Percentiles rank a stretch among this genome's conserved stretches.
phyloP scores from a whole-genome alignment of 345 rosid genomes.

The Syzygium aqueum region DNA sequence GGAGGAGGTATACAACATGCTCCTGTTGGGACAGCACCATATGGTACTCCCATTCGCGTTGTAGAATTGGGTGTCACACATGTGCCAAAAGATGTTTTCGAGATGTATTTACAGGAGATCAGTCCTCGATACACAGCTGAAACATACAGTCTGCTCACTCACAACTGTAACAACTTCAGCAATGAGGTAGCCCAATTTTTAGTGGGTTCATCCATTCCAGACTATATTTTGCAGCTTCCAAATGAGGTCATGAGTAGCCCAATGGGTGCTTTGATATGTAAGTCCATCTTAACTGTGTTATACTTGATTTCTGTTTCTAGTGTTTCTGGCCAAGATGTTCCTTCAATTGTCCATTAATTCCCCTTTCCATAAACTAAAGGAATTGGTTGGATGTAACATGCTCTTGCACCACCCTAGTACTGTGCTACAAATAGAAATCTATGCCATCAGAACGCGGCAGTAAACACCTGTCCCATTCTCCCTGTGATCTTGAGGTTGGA shows the following conservation, averaged over 20 bases:
- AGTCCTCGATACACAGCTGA: conserved; percentile 83
- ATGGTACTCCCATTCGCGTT: conserved; percentile 63
- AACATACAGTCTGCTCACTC: conserved; percentile 65
- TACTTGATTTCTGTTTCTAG: not conserved
- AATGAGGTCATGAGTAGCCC: conserved; percentile 88
- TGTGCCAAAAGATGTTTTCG: conserved; percentile 86
- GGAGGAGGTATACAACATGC: conserved; percentile 85
- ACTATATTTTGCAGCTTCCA: conserved; percentile 81
- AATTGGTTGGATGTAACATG: not conserved
- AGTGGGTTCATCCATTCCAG: conserved; percentile 74
- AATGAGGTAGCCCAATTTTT: conserved; percentile 88
- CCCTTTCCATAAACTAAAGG: not conserved
- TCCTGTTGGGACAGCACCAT: conserved; percentile 59
- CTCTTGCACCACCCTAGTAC: not conserved
- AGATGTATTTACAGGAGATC: conserved; percentile 77
- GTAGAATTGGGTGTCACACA: conserved; percentile 74
- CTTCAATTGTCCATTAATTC: not conserved
- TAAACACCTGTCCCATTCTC: not conserved
- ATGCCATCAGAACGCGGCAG: not conserved
- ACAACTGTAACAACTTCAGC: conserved; percentile 93
- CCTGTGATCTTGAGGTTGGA: not conserved
- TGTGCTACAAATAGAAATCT: not conserved
- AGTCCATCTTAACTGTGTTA: conserved; percentile 16
- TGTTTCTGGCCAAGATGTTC: not conserved
- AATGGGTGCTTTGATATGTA: conserved; percentile 80